A percentile compares a stretch with the other conserved stretches of the same genome.
Evolutionary conservation across 1,139 yeast genomes (phyloP).

Genomic region (Kodamaea anthophila): DNA sequence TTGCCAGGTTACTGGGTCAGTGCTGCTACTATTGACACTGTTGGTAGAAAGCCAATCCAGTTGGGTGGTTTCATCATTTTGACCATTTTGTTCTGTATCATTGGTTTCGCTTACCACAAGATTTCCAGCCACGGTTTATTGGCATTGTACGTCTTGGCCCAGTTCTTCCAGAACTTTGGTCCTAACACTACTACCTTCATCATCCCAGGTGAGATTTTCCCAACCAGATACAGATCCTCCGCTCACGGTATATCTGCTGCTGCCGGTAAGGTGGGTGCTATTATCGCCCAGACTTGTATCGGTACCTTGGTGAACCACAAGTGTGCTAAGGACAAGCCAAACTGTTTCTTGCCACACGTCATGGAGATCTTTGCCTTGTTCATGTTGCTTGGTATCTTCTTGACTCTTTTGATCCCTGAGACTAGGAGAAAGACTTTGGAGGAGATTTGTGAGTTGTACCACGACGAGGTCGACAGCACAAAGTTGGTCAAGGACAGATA

Average conservation of each 20-base stretch:
- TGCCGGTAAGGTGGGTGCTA: constrained; percentile 92
- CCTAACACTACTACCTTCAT: constrained; percentile 96
- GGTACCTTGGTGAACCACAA: constrained; percentile 79
- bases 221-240: constrained; percentile 95
- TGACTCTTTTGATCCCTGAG: constrained; percentile 73
- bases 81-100: constrained; percentile 61
- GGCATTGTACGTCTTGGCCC: constrained; percentile 69
- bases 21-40: constrained; percentile 65
- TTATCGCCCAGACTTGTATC: constrained; percentile 84
- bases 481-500: constrained; percentile 15
- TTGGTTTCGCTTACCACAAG: constrained; percentile 77
- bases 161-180: constrained; percentile 86
- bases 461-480: constrained; percentile 62
- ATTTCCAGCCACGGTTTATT: constrained; percentile 58
- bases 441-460: constrained; percentile 69
- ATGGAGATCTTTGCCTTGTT: constrained; percentile 89
- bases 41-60: constrained; percentile 83
- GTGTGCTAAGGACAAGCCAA: constrained; percentile 51
- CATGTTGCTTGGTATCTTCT: constrained; percentile 71
- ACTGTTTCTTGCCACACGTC: constrained; percentile 84
- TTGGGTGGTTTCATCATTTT: constrained; percentile 63
- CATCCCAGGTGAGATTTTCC: constrained; percentile 95
- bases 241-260: constrained; percentile 99
- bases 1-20: constrained; percentile 88
- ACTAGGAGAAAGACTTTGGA: constrained; percentile 86